phyloP scores from a whole-genome alignment of 177 flowering plant genomes.

The Tripterygium wilfordii region DNA sequence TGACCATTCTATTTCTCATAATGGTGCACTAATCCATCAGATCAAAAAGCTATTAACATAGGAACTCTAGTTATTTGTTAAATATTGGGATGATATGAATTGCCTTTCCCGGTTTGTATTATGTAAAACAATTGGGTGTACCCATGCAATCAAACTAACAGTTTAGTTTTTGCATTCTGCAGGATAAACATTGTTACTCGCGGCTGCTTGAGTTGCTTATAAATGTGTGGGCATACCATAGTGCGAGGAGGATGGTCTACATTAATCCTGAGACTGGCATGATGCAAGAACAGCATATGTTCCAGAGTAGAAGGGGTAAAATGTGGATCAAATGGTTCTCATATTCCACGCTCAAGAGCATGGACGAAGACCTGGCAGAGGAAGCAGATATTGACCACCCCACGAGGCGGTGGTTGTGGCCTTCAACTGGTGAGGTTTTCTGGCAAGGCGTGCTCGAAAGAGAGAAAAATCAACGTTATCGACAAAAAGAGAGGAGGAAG shows the following conservation, averaged over 20 bases:
- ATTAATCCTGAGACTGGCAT: conserved; percentile 65
- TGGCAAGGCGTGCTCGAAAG: conserved; percentile 87
- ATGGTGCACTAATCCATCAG: too few species aligned
- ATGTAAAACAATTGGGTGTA: too few species aligned
- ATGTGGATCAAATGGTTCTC: conserved; percentile 96
- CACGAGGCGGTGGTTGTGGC: conserved; percentile 76
- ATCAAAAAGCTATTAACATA: too few species aligned
- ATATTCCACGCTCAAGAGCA: conserved; percentile 65
- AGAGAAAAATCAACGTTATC: conserved; percentile 48
- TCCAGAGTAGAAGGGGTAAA: conserved; percentile 62
- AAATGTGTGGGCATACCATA: conserved; percentile 97
- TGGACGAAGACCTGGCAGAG: conserved; percentile 98
- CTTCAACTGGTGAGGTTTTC: conserved; percentile 82
- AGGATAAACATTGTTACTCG: conserved; percentile 96
- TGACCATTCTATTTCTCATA: too few species aligned
- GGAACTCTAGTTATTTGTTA: too few species aligned
- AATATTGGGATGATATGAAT: too few species aligned
- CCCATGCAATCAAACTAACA: too few species aligned
- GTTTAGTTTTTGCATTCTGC: too few species aligned
- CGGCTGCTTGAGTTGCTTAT: conserved; percentile 84
- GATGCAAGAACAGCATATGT: conserved; percentile 75
- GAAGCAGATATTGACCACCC: conserved; percentile 64
- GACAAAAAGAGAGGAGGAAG: conserved; percentile 58
- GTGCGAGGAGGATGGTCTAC: conserved; percentile 82
- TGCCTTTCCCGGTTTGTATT: too few species aligned